These are phyloP conservation scores for Extremus antarcticus DNA, from an alignment of 495 filamentous ascomycete genomes.

Conservation along the genomic window DNA sequence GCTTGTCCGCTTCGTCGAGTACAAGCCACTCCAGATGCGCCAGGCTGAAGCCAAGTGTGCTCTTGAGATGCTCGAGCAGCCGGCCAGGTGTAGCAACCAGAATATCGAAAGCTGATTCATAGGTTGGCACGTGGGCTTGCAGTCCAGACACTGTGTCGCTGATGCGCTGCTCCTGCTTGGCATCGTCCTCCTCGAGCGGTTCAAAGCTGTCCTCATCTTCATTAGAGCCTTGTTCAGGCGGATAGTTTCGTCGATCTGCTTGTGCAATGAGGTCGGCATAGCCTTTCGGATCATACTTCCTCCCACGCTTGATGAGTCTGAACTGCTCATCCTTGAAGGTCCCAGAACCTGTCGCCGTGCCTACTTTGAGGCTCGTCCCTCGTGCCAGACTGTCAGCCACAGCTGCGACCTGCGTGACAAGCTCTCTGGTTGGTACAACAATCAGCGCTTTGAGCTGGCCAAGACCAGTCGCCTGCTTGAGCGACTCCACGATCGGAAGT, in stretches of 20 bases:
- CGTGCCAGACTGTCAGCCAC: slow-evolving; percentile 57
- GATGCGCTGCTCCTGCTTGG: slow-evolving; percentile 4
- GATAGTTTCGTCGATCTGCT: slow-evolving; percentile 18
- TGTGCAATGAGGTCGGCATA: slow-evolving; percentile 31
- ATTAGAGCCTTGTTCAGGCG: slow-evolving; percentile 38
- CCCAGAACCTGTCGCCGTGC: slow-evolving; percentile 69
- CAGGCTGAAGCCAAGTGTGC: slow-evolving; percentile 68
- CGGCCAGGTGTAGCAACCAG: slow-evolving; percentile 88
- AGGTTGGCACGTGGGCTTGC: slow-evolving; percentile 50
- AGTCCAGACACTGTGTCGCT: slow-evolving; percentile 32
- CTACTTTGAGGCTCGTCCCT: slow-evolving; percentile 59
- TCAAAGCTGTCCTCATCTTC: slow-evolving; percentile 39
- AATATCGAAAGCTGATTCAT: slow-evolving; percentile 67
- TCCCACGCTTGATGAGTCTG: slow-evolving; percentile 49
- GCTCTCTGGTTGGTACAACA: slow-evolving; percentile 79
- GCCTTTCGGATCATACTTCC: slow-evolving; percentile 48
- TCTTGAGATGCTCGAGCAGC: slow-evolving; percentile 78
- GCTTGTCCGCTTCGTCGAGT: slow-evolving; percentile 87
- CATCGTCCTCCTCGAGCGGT: slow-evolving; percentile 25
- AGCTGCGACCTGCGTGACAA: slow-evolving; percentile 71
- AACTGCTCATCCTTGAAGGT: slow-evolving; percentile 65
- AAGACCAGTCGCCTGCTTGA: slow-evolving; percentile 43
- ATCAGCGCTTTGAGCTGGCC: slow-evolving; percentile 64
- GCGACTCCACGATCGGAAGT: slow-evolving; percentile 68
- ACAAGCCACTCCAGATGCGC: slow-evolving; percentile 72